Base-by-base conservation (phyloP, 352 stramenopile species). In the Thalassiosira livingstoniorum region DNA sequence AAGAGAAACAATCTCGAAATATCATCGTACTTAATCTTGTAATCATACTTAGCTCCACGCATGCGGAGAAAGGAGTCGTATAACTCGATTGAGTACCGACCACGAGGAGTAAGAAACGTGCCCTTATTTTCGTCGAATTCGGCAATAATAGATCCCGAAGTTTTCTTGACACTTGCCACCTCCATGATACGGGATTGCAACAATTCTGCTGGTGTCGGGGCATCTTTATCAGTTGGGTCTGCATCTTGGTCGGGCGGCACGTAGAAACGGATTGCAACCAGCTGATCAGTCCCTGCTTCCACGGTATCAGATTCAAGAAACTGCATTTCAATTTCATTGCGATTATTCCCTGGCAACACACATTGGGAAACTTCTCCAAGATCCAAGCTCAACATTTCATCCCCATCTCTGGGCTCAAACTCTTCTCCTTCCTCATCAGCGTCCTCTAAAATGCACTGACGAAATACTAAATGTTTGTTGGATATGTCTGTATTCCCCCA, bases 21-120 rank as follows among this genome's bases (percentile, higher is more conserved):
- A 88, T 99, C 98, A 66, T 98, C 97, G 93, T 99, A 99, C 90
- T 97, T 89, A 85, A 99, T 99, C 92, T 99, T 99, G 95, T 99
- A 99, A 94, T 99, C 97, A 88, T 99, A 99, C 78, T 98, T 99
- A 82, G 97, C 97, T 83, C 97, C 97, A 75, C 95, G 87, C 92
- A 99, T 99, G 60, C 97, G 96, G 80, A 99, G 90, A 88, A 98
- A 99, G 62, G 93, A 92, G 76, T 94, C 91, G 91, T 99, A 90
- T 86, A 99, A 96, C 89, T 99, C 97, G 69, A 99, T 96, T 4
- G 94, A 95, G 80, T 99, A 99, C 75, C 97, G 94, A 53, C 98
- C 98, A 66, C 98, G 93, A 43, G 98, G 98, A 37, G 97, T 99
- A 65, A 99, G 92, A 90, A 99, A 99, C 39, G 95, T 99, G 53